Evolutionary conservation across 202 grass and related monocot genomes (phyloP), one percentile per base, ranked within the genome.

Genomic region (Setaria italica): DNA sequence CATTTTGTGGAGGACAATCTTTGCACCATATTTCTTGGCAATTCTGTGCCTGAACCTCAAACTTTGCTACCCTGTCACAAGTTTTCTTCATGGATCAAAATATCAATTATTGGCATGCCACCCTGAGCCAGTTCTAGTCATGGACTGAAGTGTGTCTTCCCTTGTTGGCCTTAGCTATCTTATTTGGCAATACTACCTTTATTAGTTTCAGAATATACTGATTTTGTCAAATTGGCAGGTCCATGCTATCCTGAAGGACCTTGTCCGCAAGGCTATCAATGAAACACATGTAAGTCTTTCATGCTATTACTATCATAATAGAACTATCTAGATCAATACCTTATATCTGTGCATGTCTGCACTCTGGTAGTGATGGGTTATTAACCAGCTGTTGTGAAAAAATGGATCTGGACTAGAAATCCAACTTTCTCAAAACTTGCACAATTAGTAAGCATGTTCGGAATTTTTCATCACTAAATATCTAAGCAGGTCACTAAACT

Each of bases 211-310:
- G 55, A 57, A 57, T 57, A n/a, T 2, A 19, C 16, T 57, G 7
- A n/a, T 21, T 8, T 20, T 20, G 12, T 68, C 49, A 65, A 85
- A 29, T 77, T 94, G 80, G 15, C 86, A 99, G 96, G 96, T 99
- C 77, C 97, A 99, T 89, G 85, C 87, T 65, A 94, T 99, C 82
- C 88, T 99, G 9, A 99, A 99, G 80, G 97, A 99, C 55, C 87
- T 99, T 53, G 97, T 96, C 13, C 97, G 94, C 87, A 99, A 97
- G 85, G 94, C 97, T 87, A 91, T 99, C 55, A 91, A 74, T 47
- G 97, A 99, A 90, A 99, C 97, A 66, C 69, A 79, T 85, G 97
- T 94, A 94, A 76, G 88, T 57, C 1, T 57, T 57, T 9, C 19
- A n/a, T 21, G 55, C 55, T 57, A 57, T 57, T 57, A 57, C 55